Conservation (phyloP, 495 filamentous ascomycete species). For the Ramalina intermedia region DNA sequence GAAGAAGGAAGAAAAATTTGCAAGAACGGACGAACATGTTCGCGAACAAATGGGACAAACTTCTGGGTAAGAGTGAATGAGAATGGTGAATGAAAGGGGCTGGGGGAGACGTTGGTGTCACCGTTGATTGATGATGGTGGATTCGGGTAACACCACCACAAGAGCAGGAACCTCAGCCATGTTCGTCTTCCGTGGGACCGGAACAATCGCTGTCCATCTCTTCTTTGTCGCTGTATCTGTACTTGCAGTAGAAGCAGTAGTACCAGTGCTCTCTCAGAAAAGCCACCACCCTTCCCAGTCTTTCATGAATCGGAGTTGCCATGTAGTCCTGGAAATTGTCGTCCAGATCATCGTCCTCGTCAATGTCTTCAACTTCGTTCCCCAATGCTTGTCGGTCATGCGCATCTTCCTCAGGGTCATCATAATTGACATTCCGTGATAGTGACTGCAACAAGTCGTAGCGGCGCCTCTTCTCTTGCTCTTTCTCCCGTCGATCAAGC, state of each 20-base stretch:
- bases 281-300: slow-evolving; percentile 45
- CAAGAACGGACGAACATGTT: too few relatives aligned
- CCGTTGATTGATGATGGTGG: too few relatives aligned
- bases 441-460: slow-evolving; percentile 44
- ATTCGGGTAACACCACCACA: too few relatives aligned
- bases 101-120: too few relatives aligned
- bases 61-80: too few relatives aligned
- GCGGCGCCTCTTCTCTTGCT: slow-evolving; percentile 51
- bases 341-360: slow-evolving; percentile 83
- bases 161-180: slow-evolving; percentile 41
- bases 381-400: slow-evolving; percentile 44
- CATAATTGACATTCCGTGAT: slow-evolving; percentile 36
- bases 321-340: slow-evolving; percentile 75
- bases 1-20: too few relatives aligned
- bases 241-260: slow-evolving; percentile 98
- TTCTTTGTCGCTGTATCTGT: slow-evolving; percentile 41
- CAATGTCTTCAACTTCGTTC: slow-evolving; percentile 48
- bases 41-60: too few relatives aligned
- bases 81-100: too few relatives aligned
- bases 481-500: slow-evolving; percentile 49
- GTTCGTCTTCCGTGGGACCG: slow-evolving; percentile 79
- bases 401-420: slow-evolving; percentile 37
- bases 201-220: slow-evolving; percentile 81
- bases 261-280: slow-evolving; percentile 53
- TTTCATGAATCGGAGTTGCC: slow-evolving; percentile 45